Base-by-base conservation (phyloP, 306 rosid species). In the Trifolium pratense region DNA sequence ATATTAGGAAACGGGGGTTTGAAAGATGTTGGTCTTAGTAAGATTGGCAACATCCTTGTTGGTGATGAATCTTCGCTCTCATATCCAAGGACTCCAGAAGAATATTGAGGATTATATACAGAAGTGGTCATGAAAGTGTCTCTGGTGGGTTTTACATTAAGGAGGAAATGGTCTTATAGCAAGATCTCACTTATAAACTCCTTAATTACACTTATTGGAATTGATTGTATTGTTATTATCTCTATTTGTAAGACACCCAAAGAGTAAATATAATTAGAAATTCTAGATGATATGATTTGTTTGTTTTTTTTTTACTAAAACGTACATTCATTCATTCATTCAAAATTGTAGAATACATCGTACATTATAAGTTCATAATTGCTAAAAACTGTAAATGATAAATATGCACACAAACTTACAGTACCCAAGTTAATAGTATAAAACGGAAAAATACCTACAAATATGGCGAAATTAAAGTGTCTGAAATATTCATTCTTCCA, bases 71-170 rank as follows among this genome's bases (percentile, higher is more conserved):
- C 75, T 48, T 91, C 96, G 3, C 26, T 91, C 4, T 7, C 96
- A 14, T 94, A n/a, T 21, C 66, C 36, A 18, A 83, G 99, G 37
- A 86, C 91, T 2, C 96, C 93, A 0, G 3, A 80, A 66, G 96
- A 94, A 87, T 91, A 49, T 55, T 94, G 40, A 90, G 96, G 60
- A 94, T 94, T 16, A 69, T 90, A 0, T 91, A 94, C 83, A 87
- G 86, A 1, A 3, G 25, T 2, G 96, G 92, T 3, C 56, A 88
- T 78, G 92, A 94, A 64, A 26, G 1, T 68, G 58, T 43, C 8
- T 90, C 97, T 0, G 97, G 99, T 12, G 96, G 97, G 9, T 84
- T 94, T 80, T 91, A 49, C 68, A 97, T 96, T 0, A 75, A 5
- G 97, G 99, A 20, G 96, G 78, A 49, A 1, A 62, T 42, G 98